These are phyloP conservation scores for Secale cereale DNA, from an alignment of 176 grass and related monocot species.

Conservation along the genomic window DNA sequence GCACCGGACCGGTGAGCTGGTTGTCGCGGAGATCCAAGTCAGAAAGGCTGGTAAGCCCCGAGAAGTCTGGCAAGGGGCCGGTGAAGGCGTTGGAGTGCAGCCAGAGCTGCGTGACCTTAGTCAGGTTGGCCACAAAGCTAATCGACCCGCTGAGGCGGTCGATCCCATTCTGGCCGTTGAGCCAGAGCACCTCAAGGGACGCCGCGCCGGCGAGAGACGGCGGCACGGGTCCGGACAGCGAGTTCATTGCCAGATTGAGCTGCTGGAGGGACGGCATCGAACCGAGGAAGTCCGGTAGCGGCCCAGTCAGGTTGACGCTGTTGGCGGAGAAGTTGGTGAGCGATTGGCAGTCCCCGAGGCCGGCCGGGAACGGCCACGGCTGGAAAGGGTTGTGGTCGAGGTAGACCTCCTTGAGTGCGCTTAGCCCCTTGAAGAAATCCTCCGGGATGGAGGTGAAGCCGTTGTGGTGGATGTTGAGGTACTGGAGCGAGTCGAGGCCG, in stretches of 20 bases:
- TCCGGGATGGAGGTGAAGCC: conserved; percentile 46
- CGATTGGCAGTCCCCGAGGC: conserved; percentile 13
- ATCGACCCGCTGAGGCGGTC: conserved; percentile 35
- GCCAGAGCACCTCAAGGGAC: conserved; percentile 48
- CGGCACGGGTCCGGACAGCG: conserved; percentile 56
- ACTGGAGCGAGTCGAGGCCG: conserved; percentile 42
- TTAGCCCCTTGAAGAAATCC: conserved; percentile 68
- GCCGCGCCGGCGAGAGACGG: not conserved
- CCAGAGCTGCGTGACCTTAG: conserved; percentile 45
- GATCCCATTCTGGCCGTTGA: conserved; percentile 40
- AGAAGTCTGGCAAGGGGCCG: conserved; percentile 70
- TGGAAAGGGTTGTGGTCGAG: conserved; percentile 69
- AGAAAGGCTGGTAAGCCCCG: conserved; percentile 14
- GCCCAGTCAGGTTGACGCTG: conserved; percentile 42
- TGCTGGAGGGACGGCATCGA: conserved; percentile 26
- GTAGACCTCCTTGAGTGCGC: conserved; percentile 20
- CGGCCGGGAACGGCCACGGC: conserved; percentile 42
- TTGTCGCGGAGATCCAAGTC: conserved; percentile 80
- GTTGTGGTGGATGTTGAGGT: conserved; percentile 46
- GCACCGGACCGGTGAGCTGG: conserved; percentile 59
- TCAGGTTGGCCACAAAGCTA: conserved; percentile 58
- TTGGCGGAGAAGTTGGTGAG: conserved; percentile 76
- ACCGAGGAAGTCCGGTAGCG: conserved; percentile 55
- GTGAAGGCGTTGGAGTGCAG: conserved; percentile 73
- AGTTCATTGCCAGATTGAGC: conserved; percentile 50